phyloP scores from a whole-genome alignment of 2,329 filamentous ascomycete species.

The Microdochium bolleyi region DNA sequence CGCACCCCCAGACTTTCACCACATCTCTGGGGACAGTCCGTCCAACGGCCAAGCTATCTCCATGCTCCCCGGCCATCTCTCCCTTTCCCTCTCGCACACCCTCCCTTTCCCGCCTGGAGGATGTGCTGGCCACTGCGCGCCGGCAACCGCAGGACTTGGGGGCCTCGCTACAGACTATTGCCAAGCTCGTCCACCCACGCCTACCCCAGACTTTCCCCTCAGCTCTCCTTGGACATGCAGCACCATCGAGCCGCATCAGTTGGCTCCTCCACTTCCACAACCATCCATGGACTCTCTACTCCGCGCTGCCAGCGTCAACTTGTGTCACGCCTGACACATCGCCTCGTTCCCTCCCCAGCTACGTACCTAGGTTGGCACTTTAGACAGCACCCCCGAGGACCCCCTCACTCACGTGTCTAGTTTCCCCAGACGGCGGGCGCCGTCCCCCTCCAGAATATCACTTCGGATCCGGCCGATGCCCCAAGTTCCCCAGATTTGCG shows the following conservation, averaged over 20 bases:
- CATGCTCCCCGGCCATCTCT: neutral
- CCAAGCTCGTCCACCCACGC: neutral
- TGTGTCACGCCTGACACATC: neutral
- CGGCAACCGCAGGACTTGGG: neutral
- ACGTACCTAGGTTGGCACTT: too few species aligned
- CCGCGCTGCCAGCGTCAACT: neutral
- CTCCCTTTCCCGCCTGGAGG: neutral
- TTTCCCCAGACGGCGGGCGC: neutral
- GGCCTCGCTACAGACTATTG: neutral
- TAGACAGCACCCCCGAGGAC: neutral
- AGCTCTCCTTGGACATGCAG: neutral
- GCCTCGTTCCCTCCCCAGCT: too few species aligned
- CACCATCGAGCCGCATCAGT: neutral
- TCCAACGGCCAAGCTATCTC: too few species aligned
- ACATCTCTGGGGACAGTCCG: too few species aligned
- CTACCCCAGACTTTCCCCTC: neutral
- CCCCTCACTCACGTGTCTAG: neutral
- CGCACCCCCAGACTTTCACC: too few species aligned
- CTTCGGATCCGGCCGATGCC: too few species aligned
- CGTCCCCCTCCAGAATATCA: neutral
- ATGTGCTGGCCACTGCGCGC: neutral
- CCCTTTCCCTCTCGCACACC: neutral
- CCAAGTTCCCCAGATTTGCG: too few species aligned
- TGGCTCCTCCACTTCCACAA: neutral
- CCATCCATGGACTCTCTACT: too few species aligned